Evolutionary conservation across 345 rosid species (phyloP).

Genomic region (Eucalyptus paniculata): DNA sequence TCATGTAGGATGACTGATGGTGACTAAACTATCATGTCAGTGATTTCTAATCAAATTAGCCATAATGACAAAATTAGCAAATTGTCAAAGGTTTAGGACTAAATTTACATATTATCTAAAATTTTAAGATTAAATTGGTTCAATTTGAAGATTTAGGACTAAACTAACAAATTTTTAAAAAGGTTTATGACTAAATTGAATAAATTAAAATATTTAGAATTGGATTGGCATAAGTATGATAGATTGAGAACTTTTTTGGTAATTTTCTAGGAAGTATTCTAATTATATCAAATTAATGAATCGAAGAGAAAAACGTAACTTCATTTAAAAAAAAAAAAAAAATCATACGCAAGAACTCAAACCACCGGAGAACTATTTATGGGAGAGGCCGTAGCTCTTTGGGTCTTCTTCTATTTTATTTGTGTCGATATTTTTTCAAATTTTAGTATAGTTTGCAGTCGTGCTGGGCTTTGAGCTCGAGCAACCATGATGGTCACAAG

Average conservation of each 20-base stretch:
- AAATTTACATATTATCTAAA: too few relatives aligned
- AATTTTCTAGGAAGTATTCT: neutral
- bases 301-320: neutral
- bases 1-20: rapidly evolving
- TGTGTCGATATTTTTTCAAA: neutral
- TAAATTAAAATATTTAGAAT: too few relatives aligned
- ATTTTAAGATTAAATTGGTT: too few relatives aligned
- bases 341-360: neutral
- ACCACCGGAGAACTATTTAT: neutral
- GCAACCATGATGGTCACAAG: neutral
- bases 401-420: neutral
- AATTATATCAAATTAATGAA: neutral
- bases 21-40: rapidly evolving
- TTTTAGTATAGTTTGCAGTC: neutral
- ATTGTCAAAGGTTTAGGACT: too few relatives aligned
- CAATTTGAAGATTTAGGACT: too few relatives aligned
- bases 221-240: too few relatives aligned
- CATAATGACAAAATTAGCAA: too few relatives aligned
- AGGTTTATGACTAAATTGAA: too few relatives aligned
- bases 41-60: too few relatives aligned
- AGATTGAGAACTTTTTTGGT: too few relatives aligned
- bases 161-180: too few relatives aligned
- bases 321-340: too few relatives aligned
- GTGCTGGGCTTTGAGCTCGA: neutral
- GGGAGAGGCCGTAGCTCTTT: neutral